Base-by-base conservation (phyloP, 352 stramenopile species). In the Elongisporangium prolatum region DNA sequence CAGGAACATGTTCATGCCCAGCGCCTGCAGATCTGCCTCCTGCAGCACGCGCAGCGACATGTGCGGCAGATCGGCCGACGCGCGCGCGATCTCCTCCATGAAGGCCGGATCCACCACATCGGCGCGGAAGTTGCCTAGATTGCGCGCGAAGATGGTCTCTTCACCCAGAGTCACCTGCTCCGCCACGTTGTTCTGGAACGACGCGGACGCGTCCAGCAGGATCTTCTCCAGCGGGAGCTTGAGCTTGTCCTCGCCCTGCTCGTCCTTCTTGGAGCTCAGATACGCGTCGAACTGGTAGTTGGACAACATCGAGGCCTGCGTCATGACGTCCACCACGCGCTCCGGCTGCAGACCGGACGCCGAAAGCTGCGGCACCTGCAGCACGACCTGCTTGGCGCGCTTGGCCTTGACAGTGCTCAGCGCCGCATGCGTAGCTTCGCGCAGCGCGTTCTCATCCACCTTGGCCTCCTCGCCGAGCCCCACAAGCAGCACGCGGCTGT, bases 211-310 rank as follows among this genome's bases (percentile, higher is more conserved):
- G 44, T 87, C 71, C 50, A 92, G 24, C 24, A 77, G 84, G 24
- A 92, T 89, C 52, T 77, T 59, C 58, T 89, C 73, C 10, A 92
- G 64, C 44, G 83, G 83, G 54, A 88, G 60, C 54, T 72, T 73
- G 48, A 91, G 71, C 66, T 88, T 89, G 55, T 74, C 73, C 25
- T 90, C 77, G 60, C 77, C 83, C 24, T 86, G 59, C 4, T 72
- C 67, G 60, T 88, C 68, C 60, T 74, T 84, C 44, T 69, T 67
- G 28, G 72, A 64, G 53, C 64, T 89, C 54, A 91, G 59, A 64
- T 95, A 91, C 68, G 86, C 74, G 67, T 95, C 81, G 48, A 95
- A 95, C 66, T 90, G 81, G 64, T 95, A 95, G 69, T 93, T 95
- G 48, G 83, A 93, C 25, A 95, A 69, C 62, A 93, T 85, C 18